A percentile compares a stretch with the other conserved stretches of the same genome.
Conservation (phyloP, 805 yeast species). For the Candida endomychidarum region DNA sequence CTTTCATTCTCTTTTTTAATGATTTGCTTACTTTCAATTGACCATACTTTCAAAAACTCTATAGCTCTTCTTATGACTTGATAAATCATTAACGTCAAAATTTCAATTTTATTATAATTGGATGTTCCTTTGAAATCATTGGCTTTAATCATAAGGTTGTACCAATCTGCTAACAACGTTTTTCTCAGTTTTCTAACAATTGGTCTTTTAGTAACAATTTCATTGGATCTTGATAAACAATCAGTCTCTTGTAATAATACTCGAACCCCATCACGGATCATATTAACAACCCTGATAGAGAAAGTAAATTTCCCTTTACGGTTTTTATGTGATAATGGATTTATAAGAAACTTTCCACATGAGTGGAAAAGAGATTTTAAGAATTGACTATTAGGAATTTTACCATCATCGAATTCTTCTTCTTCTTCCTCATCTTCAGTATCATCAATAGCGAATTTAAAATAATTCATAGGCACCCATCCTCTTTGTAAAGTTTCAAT, state of each 20-base stretch:
- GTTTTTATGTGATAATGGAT: constrained; percentile 55
- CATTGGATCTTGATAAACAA: constrained; percentile 73
- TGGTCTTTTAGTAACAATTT: constrained; percentile 63
- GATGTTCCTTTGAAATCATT: constrained; percentile 70
- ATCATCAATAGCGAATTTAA: constrained; percentile 46
- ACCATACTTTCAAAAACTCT: constrained; percentile 70
- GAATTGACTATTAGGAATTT: constrained; percentile 45
- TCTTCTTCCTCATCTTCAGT: constrained; percentile 19
- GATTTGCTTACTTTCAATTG: constrained; percentile 54
- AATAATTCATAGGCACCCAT: constrained; percentile 86
- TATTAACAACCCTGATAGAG: constrained; percentile 56
- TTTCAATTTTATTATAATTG: constrained; percentile 56
- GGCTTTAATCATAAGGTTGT: constrained; percentile 71
- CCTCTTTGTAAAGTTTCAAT: constrained; percentile 65
- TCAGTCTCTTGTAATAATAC: constrained; percentile 62
- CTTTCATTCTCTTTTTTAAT: constrained; percentile 37
- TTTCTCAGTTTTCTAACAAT: constrained; percentile 64
- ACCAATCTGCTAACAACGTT: constrained; percentile 76
- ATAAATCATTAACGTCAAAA: constrained; percentile 60
- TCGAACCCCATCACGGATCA: constrained; percentile 73
- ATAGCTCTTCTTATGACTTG: constrained; percentile 68
- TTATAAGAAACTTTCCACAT: constrained; percentile 63
- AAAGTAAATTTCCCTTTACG: constrained; percentile 48
- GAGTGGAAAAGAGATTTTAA: constrained; percentile 56
- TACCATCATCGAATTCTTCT: constrained; percentile 33